phyloP scores from a whole-genome alignment of 768 basidiomycete species.

The Lentinula guzmanii region DNA sequence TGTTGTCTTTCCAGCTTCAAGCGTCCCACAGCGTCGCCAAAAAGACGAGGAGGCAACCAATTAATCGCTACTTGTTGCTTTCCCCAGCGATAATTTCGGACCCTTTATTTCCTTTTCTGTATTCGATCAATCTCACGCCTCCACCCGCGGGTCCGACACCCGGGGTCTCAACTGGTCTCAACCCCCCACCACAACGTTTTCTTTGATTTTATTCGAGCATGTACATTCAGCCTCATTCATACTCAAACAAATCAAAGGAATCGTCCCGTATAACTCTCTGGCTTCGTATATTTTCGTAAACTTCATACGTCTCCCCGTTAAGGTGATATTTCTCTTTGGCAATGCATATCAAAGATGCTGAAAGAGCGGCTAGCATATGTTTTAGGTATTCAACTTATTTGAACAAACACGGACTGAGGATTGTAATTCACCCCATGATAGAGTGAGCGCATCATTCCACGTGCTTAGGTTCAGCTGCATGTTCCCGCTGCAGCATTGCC shows the following conservation, averaged over 20 bases:
- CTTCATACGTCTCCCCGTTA: neutral
- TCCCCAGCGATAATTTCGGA: neutral
- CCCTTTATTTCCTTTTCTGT: neutral
- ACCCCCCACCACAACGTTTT: no score
- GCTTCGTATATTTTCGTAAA: no score
- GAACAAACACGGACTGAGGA: neutral
- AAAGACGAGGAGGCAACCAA: neutral
- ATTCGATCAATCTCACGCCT: neutral
- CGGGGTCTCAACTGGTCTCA: neutral
- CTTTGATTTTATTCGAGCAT: no score
- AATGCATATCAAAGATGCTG: neutral
- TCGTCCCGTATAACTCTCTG: no score
- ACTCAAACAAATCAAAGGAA: no score
- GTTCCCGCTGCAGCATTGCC: no score
- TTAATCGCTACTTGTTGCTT: neutral
- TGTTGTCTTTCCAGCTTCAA: neutral
- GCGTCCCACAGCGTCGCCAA: neutral
- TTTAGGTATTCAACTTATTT: neutral
- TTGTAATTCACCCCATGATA: no score
- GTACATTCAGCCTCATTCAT: no score
- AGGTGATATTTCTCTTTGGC: neutral
- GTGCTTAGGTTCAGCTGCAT: no score
- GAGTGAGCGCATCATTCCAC: no score
- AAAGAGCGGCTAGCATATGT: neutral
- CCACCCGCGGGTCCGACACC: neutral